Evolutionary conservation across 129 eudicot genomes (phyloP).

Genomic region (Pittosporum tobira): DNA sequence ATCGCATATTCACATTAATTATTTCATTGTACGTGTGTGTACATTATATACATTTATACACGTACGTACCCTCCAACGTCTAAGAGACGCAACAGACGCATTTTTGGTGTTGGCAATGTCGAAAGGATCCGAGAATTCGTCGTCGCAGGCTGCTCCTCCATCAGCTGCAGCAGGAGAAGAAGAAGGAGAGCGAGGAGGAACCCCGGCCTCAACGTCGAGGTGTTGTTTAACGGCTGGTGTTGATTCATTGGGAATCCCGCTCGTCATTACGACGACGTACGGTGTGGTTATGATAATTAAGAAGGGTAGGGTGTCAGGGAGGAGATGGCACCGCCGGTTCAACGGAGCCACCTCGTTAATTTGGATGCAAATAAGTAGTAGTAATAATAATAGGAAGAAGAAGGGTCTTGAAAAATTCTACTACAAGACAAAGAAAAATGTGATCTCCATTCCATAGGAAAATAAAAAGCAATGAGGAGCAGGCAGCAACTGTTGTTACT

Average conservation of each 20-base stretch:
- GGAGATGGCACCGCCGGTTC: slow-evolving; percentile 42
- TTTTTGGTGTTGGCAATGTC: slow-evolving; percentile 70
- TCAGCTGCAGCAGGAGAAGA: neutral
- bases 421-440: too few species aligned
- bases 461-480: too few species aligned
- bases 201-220: slow-evolving; percentile 27
- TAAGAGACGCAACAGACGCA: slow-evolving; percentile 55
- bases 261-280: slow-evolving; percentile 10
- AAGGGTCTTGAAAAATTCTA: slow-evolving; percentile 12
- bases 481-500: too few species aligned
- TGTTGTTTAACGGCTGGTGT: neutral
- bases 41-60: too few species aligned
- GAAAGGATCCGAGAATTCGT: slow-evolving; percentile 57
- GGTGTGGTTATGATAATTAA: too few species aligned
- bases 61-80: slow-evolving; percentile 93
- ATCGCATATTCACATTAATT: too few species aligned
- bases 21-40: too few species aligned
- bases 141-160: slow-evolving; percentile 18
- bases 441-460: too few species aligned
- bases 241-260: neutral
- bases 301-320: too few species aligned
- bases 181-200: neutral
- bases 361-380: neutral
- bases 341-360: slow-evolving; percentile 37
- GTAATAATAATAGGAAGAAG: slow-evolving; percentile 8